phyloP scores from a whole-genome alignment of 352 stramenopile genomes.

The Phytophthora foliorum region DNA sequence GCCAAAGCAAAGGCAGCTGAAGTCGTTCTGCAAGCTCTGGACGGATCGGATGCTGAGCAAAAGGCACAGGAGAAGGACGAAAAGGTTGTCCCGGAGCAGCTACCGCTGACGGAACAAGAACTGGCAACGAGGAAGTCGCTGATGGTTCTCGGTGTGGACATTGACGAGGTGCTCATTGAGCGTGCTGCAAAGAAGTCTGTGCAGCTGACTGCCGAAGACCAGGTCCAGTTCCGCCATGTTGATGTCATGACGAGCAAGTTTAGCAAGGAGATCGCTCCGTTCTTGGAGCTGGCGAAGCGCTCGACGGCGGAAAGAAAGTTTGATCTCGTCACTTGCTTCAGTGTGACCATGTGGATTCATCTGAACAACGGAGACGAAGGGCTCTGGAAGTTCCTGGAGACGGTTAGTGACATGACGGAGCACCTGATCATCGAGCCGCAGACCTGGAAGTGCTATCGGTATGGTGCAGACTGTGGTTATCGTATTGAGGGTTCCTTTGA shows the following conservation, averaged over 20 bases:
- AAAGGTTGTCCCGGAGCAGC: slow-evolving; percentile 24
- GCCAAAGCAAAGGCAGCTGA: slow-evolving; percentile 80
- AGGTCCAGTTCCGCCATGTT: slow-evolving; percentile 61
- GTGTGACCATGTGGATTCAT: slow-evolving; percentile 92
- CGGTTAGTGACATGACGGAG: slow-evolving; percentile 64
- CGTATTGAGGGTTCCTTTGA: not conserved
- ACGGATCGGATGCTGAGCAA: slow-evolving; percentile 15
- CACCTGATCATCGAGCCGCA: slow-evolving; percentile 86
- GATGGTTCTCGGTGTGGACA: slow-evolving; percentile 76
- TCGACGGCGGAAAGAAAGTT: slow-evolving; percentile 53
- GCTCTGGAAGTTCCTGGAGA: slow-evolving; percentile 77
- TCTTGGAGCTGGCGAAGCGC: slow-evolving; percentile 57
- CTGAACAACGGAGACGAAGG: slow-evolving; percentile 88
- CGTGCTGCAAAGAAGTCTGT: slow-evolving; percentile 57
- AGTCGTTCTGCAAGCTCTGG: slow-evolving; percentile 44
- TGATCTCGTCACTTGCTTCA: slow-evolving; percentile 83
- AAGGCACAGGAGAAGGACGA: slow-evolving; percentile 10
- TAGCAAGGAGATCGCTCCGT: slow-evolving; percentile 47
- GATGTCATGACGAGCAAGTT: slow-evolving; percentile 70
- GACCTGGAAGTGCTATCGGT: slow-evolving; percentile 90
- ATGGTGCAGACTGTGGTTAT: slow-evolving; percentile 6
- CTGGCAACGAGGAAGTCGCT: slow-evolving; percentile 49
- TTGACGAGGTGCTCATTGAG: slow-evolving; percentile 76
- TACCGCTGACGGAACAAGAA: slow-evolving; percentile 33
- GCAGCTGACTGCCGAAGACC: slow-evolving; percentile 35